Conservation (phyloP, 106 monocot genomes). For the Allium cepa region DNA sequence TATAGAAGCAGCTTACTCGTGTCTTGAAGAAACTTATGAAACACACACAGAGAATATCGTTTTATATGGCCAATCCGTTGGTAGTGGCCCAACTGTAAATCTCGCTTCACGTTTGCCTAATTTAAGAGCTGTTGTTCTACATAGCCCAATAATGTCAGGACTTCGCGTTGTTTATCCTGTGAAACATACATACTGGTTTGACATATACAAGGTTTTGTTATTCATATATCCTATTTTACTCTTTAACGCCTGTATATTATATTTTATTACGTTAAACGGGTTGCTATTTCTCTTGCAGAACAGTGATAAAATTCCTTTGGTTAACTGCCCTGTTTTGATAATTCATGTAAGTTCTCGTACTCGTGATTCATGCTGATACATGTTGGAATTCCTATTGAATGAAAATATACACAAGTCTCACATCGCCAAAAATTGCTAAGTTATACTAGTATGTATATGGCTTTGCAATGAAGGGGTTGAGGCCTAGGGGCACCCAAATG, state of each 20-base stretch:
- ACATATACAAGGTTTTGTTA: slow-evolving; percentile 78
- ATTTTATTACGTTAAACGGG: background rate
- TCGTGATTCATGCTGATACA: too few species aligned
- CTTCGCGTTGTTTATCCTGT: slow-evolving; percentile 91
- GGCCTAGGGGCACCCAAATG: too few species aligned
- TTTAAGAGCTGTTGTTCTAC: slow-evolving; percentile 79
- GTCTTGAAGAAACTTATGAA: slow-evolving; percentile 61
- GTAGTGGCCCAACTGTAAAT: slow-evolving; percentile 92
- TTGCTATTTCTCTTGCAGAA: slow-evolving; percentile 52
- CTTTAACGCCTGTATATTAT: background rate
- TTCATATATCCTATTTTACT: background rate
- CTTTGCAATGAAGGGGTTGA: too few species aligned
- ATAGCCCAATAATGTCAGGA: slow-evolving; percentile 95
- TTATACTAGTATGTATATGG: too few species aligned
- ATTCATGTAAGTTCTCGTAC: slow-evolving; percentile 69
- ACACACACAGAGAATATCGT: slow-evolving; percentile 59
- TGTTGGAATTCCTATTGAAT: too few species aligned
- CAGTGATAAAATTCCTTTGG: slow-evolving; percentile 80
- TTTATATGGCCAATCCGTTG: slow-evolving; percentile 96
- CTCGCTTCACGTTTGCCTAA: slow-evolving; percentile 48
- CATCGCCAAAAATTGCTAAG: too few species aligned
- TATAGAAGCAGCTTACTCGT: slow-evolving; percentile 70
- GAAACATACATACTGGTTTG: slow-evolving; percentile 91
- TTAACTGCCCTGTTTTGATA: slow-evolving; percentile 79
- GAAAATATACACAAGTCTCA: too few species aligned